Percentiles rank a stretch among this genome's conserved stretches.
phyloP scores from a whole-genome alignment of 495 filamentous ascomycete genomes.

The Aspergillus cavernicola region DNA sequence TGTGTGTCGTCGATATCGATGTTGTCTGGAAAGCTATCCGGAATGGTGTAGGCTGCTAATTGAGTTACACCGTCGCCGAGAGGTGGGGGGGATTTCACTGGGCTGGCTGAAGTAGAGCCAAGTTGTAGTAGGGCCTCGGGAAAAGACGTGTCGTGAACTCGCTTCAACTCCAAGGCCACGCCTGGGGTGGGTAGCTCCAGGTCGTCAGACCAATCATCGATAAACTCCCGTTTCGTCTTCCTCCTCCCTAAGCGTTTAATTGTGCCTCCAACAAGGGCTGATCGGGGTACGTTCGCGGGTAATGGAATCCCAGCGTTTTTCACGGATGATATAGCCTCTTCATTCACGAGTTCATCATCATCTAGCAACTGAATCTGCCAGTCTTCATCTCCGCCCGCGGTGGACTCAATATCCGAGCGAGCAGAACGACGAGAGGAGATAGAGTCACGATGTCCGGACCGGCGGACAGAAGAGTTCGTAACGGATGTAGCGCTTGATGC shows the following conservation, averaged over 20 bases:
- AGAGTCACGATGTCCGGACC: constrained; percentile 62
- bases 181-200: constrained; percentile 70
- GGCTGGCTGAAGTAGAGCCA: constrained; percentile 42
- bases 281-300: constrained; percentile 82
- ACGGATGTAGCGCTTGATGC: constrained; percentile 57
- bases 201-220: constrained; percentile 91
- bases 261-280: constrained; percentile 88
- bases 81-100: constrained; percentile 33
- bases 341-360: constrained; percentile 73
- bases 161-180: constrained; percentile 59
- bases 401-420: constrained; percentile 74
- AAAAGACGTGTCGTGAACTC: constrained; percentile 54
- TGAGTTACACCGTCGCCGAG: constrained; percentile 28
- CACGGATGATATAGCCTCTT: constrained; percentile 82
- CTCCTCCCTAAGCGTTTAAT: constrained; percentile 87
- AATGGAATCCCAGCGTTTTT: constrained; percentile 88
- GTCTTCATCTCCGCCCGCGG: constrained; percentile 72
- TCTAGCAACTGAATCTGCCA: constrained; percentile 75
- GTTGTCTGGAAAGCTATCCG: constrained; percentile 61
- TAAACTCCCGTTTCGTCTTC: constrained; percentile 68
- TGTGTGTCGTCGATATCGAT: constrained; percentile 59
- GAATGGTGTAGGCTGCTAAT: constrained; percentile 22
- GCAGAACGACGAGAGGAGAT: constrained; percentile 73
- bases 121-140: constrained; percentile 67
- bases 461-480: constrained; percentile 47